Conservation (phyloP, 441 rosid species). For the Geranium incanum region DNA sequence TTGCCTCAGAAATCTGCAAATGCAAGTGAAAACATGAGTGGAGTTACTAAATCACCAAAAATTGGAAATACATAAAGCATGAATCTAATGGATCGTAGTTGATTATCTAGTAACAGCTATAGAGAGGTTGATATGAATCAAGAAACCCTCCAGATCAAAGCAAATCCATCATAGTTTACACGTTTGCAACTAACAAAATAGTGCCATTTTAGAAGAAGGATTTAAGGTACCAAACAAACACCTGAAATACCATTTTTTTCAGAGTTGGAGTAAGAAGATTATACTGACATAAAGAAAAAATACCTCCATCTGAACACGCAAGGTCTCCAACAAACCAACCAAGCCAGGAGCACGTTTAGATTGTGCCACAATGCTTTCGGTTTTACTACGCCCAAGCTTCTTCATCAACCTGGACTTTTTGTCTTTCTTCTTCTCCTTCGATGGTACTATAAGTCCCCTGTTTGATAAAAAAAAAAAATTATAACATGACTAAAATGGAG, state of each 20-base stretch:
- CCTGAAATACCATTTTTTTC: neutral
- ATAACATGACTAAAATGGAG: constrained; percentile 4
- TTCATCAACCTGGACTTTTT: constrained; percentile 73
- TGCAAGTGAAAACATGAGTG: constrained; percentile 2
- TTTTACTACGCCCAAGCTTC: constrained; percentile 92
- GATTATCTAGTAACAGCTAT: neutral
- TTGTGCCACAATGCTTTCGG: constrained; percentile 46
- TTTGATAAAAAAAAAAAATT: constrained; percentile 10
- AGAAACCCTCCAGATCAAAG: neutral
- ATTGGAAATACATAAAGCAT: neutral
- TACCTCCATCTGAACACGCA: constrained; percentile 99
- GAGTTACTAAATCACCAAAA: constrained; percentile 17
- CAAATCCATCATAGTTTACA: constrained; percentile 4
- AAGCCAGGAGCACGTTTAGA: constrained; percentile 65
- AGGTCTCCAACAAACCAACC: constrained; percentile 74
- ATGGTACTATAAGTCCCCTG: constrained; percentile 91
- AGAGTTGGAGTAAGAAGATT: neutral
- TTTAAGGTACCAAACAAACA: neutral
- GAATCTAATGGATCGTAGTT: neutral
- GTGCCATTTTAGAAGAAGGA: neutral
- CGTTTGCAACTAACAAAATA: neutral
- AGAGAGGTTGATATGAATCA: neutral
- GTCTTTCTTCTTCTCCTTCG: constrained; percentile 84
- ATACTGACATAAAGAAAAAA: neutral
- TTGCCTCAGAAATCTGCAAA: constrained; percentile 80